These are phyloP conservation scores for Aquilaria agallochum DNA, from an alignment of 441 rosid species.

Conservation along the genomic window DNA sequence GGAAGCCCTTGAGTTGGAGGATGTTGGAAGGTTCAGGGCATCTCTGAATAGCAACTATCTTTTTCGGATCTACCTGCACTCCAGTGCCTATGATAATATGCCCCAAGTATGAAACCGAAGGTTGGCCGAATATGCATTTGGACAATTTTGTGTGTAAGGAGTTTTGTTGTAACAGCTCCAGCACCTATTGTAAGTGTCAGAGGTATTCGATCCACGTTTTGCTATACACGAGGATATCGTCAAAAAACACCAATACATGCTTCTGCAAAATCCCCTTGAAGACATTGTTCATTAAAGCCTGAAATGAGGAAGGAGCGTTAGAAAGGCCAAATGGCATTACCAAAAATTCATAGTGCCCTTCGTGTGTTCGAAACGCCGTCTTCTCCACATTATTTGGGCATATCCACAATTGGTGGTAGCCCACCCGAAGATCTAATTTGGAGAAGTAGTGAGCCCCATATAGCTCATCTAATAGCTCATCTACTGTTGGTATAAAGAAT, in stretches of 20 bases:
- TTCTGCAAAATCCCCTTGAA: not conserved
- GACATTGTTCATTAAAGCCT: not conserved
- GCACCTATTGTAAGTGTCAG: not conserved
- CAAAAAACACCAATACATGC: not conserved
- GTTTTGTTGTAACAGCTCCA: not conserved
- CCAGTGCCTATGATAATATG: not conserved
- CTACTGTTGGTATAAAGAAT: not conserved
- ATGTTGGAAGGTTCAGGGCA: conserved; percentile 1
- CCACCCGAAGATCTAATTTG: not conserved
- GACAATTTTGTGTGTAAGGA: not conserved
- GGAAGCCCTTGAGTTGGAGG: conserved; percentile 1
- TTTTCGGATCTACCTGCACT: not conserved
- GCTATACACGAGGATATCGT: not conserved
- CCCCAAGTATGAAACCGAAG: not conserved
- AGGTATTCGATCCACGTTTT: not conserved
- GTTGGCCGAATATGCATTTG: not conserved
- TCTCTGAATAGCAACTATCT: not conserved
- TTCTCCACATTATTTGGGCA: not conserved
- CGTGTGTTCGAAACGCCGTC: not conserved
- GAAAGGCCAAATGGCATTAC: not conserved
- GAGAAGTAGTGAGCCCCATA: not conserved
- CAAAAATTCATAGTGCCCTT: not conserved
- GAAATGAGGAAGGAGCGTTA: not conserved
- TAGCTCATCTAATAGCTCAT: not conserved
- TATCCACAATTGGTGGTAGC: not conserved